Evolutionary conservation across 345 rosid genomes (phyloP).

Genomic region (Acer yangbiense): DNA sequence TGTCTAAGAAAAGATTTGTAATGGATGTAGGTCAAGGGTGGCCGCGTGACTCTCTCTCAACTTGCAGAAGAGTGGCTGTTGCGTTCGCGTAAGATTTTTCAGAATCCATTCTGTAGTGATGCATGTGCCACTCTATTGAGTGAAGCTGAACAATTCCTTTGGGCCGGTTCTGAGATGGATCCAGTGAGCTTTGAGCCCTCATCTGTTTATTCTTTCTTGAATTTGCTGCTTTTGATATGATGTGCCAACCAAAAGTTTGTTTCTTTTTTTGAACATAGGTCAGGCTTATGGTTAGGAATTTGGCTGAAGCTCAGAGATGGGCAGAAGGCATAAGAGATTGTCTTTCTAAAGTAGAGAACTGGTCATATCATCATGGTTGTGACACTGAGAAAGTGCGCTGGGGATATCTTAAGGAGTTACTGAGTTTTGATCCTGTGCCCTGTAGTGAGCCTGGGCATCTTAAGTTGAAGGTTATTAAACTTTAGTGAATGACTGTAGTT

Average conservation of each 20-base stretch:
- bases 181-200: slow-evolving; percentile 52
- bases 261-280: slow-evolving; percentile 48
- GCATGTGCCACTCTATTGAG: slow-evolving; percentile 53
- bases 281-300: slow-evolving; percentile 57
- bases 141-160: slow-evolving; percentile 95
- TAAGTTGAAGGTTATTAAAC: slow-evolving; percentile 68
- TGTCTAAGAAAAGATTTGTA: slow-evolving; percentile 1
- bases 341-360: slow-evolving; percentile 50
- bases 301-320: slow-evolving; percentile 67
- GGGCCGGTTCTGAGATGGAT: slow-evolving; percentile 97
- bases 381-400: slow-evolving; percentile 48
- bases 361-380: slow-evolving; percentile 32
- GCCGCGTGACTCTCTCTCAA: slow-evolving; percentile 49
- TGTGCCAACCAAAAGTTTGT: slow-evolving; percentile 12
- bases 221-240: slow-evolving; percentile 8
- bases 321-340: slow-evolving; percentile 66
- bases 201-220: slow-evolving; percentile 17
- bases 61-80: slow-evolving; percentile 81
- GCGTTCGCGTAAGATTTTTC: slow-evolving; percentile 44
- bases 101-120: slow-evolving; percentile 52
- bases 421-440: slow-evolving; percentile 56
- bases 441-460: slow-evolving; percentile 65
- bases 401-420: slow-evolving; percentile 53
- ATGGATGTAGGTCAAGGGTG: slow-evolving; percentile 52
- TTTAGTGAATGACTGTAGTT: slow-evolving; percentile 15